Conservation (phyloP, 2,329 filamentous ascomycete genomes). For the Cladorrhinum sp. region DNA sequence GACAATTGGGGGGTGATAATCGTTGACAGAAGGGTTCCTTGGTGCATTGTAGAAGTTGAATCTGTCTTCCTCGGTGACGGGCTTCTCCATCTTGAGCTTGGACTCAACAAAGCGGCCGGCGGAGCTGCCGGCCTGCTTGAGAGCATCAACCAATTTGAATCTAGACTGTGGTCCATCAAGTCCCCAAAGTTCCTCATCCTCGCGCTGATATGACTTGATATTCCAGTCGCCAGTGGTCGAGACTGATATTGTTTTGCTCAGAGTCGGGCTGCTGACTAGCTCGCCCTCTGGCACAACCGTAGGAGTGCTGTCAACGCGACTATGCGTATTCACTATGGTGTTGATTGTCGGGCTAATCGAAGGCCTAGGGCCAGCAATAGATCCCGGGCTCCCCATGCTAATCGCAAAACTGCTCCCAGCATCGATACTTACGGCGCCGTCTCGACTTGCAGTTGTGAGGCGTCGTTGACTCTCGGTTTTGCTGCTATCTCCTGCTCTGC, state of each 20-base stretch:
- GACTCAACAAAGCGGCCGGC: conserved; percentile 54
- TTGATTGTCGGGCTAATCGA: conserved; percentile 32
- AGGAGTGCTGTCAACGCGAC: conserved; percentile 38
- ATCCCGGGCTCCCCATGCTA: conserved; percentile 28
- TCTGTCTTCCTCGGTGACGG: conserved; percentile 48
- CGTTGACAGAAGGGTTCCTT: conserved; percentile 73
- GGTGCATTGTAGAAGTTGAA: conserved; percentile 60
- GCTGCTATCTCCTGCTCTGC: conserved; percentile 43
- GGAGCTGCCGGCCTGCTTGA: conserved; percentile 56
- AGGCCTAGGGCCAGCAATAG: conserved; percentile 22
- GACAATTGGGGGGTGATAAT: conserved; percentile 80
- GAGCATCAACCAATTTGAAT: conserved; percentile 56
- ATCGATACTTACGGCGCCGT: conserved; percentile 39
- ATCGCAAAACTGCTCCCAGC: conserved; percentile 38
- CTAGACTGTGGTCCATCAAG: conserved; percentile 53
- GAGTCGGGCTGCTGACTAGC: conserved; percentile 39
- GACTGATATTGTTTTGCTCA: conserved; percentile 37
- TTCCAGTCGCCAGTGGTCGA: conserved; percentile 64
- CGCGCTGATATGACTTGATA: conserved; percentile 73
- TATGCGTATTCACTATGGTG: conserved; percentile 24
- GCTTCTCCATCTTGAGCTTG: conserved; percentile 51
- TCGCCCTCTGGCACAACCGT: conserved; percentile 47
- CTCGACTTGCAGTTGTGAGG: conserved; percentile 55
- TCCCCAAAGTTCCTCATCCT: conserved; percentile 86
- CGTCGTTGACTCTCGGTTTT: conserved; percentile 59